A percentile compares a stretch with the other conserved stretches of the same genome.
phyloP scores from a whole-genome alignment of 306 rosid genomes.

The Cicer pinnatifidum region DNA sequence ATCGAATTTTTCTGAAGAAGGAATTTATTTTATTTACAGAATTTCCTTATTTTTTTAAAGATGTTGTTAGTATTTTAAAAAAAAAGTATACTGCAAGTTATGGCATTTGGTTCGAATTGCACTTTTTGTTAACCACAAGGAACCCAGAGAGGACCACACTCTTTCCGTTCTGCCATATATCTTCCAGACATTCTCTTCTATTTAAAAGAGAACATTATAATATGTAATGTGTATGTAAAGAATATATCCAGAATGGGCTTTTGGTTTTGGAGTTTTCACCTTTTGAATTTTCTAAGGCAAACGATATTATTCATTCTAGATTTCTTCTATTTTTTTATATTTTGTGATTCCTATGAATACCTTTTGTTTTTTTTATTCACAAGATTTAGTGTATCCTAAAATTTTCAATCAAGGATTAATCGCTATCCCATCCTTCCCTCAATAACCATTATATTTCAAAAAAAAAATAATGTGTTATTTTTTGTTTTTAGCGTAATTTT shows the following conservation, averaged over 20 bases:
- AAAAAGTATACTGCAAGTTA: not conserved
- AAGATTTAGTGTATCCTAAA: no score
- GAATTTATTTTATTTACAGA: no score
- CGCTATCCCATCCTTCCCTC: no score
- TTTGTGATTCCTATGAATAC: not conserved
- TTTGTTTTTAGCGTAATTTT: no score
- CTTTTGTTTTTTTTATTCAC: not conserved
- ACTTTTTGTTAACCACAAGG: not conserved
- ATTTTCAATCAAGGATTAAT: no score
- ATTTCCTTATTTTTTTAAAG: no score
- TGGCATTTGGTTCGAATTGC: conserved; percentile 6
- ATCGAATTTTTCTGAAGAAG: no score
- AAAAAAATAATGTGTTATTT: no score
- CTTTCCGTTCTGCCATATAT: not conserved
- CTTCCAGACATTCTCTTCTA: conserved; percentile 2
- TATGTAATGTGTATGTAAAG: not conserved
- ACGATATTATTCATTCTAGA: not conserved
- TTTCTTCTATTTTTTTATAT: not conserved
- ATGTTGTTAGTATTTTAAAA: no score
- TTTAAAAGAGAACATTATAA: conserved; percentile 7
- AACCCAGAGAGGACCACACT: conserved; percentile 33
- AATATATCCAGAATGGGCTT: not conserved
- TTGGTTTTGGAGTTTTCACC: not conserved
- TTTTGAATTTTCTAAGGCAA: conserved; percentile 12
- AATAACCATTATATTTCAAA: no score